Conservation (phyloP, 73 alveolate genomes). For the Stentor coeruleus region DNA sequence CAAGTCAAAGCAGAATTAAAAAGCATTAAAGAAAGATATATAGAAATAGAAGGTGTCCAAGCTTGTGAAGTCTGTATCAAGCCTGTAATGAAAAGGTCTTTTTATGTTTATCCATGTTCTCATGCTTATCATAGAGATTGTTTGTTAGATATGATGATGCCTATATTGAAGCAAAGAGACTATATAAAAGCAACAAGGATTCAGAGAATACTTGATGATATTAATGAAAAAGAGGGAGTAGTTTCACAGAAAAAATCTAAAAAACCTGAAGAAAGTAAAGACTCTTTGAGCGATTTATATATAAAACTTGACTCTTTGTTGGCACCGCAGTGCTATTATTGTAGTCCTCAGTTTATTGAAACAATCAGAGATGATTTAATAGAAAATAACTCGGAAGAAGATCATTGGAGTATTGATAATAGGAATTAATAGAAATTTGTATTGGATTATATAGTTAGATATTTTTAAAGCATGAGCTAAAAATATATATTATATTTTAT, state of each 20-base stretch:
- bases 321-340: slow-evolving; percentile 21
- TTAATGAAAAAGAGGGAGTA: slow-evolving; percentile 16
- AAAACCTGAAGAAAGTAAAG: not conserved
- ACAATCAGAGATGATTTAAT: slow-evolving; percentile 16
- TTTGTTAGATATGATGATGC: slow-evolving; percentile 6
- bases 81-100: slow-evolving; percentile 57
- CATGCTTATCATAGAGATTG: slow-evolving; percentile 87
- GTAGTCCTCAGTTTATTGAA: slow-evolving; percentile 11
- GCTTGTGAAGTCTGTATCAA: slow-evolving; percentile 73
- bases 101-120: slow-evolving; percentile 83
- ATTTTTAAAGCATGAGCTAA: too few relatives aligned
- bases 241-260: too few relatives aligned
- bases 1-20: slow-evolving; percentile 81
- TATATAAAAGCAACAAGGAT: slow-evolving; percentile 1
- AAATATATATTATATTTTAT: too few relatives aligned
- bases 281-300: not conserved
- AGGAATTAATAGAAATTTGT: too few relatives aligned
- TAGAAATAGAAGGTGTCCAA: slow-evolving; percentile 73
- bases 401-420: not conserved
- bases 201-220: not conserved
- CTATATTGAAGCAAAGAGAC: slow-evolving; percentile 1
- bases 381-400: slow-evolving; percentile 11
- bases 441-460: too few relatives aligned
- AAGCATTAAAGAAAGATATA: slow-evolving; percentile 79
- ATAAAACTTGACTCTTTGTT: not conserved